These are phyloP conservation scores for Backusella morwellensis DNA, from an alignment of 192 early-diverging fungal species.

Conservation along the genomic window DNA sequence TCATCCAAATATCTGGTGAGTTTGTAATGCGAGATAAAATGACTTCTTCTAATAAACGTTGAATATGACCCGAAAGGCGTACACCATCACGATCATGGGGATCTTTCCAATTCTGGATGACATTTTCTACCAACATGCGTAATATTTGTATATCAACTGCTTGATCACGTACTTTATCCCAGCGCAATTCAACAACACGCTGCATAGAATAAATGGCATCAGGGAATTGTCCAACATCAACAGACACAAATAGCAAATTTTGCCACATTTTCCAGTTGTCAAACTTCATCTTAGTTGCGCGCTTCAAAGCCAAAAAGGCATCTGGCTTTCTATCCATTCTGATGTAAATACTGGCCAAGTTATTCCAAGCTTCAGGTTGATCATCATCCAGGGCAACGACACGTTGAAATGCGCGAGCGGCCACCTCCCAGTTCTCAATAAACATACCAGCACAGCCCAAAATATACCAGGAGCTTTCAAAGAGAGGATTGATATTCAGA, in stretches of 20 bases:
- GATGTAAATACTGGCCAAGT: conserved; percentile 85
- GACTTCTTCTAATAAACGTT: conserved; percentile 61
- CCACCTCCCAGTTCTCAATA: conserved; percentile 71
- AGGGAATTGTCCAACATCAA: conserved; percentile 76
- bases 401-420: conserved; percentile 71
- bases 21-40: conserved; percentile 77
- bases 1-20: conserved; percentile 71
- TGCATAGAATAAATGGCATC: conserved; percentile 86
- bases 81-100: conserved; percentile 47
- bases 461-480: conserved; percentile 96
- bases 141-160: conserved; percentile 84
- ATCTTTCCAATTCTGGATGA: conserved; percentile 58
- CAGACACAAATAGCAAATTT: conserved; percentile 79
- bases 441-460: conserved; percentile 93
- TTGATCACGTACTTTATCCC: conserved; percentile 63
- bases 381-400: conserved; percentile 68
- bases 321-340: conserved; percentile 67
- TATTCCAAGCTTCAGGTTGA: conserved; percentile 97
- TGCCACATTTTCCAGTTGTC: conserved; percentile 93
- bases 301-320: conserved; percentile 78
- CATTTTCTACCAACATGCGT: conserved; percentile 64
- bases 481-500: conserved; percentile 88
- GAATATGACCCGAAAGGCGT: conserved; percentile 50
- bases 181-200: conserved; percentile 74
- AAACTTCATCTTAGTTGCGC: conserved; percentile 75